Conservation (phyloP, 192 early-diverging fungal species). For the Podila verticillata region DNA sequence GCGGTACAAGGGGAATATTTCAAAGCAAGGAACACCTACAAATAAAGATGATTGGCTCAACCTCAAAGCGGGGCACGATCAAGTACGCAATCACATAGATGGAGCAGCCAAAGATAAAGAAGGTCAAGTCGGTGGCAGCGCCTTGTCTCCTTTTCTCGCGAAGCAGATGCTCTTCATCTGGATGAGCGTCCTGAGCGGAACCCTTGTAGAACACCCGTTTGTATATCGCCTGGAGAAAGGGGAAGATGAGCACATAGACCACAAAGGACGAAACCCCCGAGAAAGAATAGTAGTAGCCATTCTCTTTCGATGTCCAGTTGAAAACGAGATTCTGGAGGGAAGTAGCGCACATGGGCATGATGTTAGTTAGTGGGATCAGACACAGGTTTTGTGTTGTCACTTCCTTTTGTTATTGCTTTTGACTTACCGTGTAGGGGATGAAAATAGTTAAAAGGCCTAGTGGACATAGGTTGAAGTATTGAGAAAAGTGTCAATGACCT, state of each 20-base stretch:
- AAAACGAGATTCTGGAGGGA: conserved; percentile 28
- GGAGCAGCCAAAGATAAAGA: conserved; percentile 33
- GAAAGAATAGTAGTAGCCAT: conserved; percentile 9
- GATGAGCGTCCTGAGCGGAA: not conserved
- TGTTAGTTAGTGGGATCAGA: too few relatives aligned
- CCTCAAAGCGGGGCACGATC: conserved; percentile 8
- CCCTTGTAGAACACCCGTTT: conserved; percentile 3
- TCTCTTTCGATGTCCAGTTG: conserved; percentile 1
- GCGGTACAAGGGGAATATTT: not conserved
- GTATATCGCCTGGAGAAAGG: conserved; percentile 21
- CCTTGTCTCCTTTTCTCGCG: not conserved
- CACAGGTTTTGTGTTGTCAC: too few relatives aligned
- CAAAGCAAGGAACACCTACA: conserved; percentile 8
- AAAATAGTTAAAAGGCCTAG: conserved; percentile 8
- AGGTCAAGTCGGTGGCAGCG: conserved; percentile 15
- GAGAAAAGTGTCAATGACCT: not conserved
- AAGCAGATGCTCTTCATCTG: not conserved
- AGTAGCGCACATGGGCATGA: not conserved
- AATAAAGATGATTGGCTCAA: conserved; percentile 1
- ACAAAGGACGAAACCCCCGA: conserved; percentile 13
- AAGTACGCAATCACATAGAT: conserved; percentile 10
- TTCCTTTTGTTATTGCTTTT: too few relatives aligned
- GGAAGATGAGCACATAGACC: conserved; percentile 33
- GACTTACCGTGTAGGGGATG: conserved; percentile 41
- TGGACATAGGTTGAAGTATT: not conserved